Conservation (phyloP, 192 early-diverging fungal species). For the Gonapodya prolifera region DNA sequence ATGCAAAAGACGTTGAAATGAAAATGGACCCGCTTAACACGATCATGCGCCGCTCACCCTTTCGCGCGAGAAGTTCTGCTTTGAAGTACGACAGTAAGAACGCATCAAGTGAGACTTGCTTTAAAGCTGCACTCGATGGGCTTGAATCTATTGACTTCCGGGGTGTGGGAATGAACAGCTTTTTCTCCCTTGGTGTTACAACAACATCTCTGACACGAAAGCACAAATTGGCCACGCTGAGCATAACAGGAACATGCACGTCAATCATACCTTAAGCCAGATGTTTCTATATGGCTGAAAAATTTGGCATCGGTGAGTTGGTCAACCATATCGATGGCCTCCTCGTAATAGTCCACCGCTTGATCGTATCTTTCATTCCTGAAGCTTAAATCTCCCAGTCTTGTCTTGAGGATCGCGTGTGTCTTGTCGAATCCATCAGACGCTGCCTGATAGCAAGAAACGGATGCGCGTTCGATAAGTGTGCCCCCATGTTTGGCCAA, state of each 20-base stretch:
- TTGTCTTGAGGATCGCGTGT: slow-evolving; percentile 18
- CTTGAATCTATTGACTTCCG: not conserved
- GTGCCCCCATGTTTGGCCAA: not conserved
- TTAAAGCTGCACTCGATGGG: slow-evolving; percentile 3
- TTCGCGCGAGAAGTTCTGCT: slow-evolving; percentile 20
- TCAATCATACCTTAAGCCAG: slow-evolving; percentile 19
- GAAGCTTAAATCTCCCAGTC: slow-evolving; percentile 34
- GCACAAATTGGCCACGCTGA: not conserved
- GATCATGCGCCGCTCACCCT: slow-evolving; percentile 16
- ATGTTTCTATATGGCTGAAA: slow-evolving; percentile 35
- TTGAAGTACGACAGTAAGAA: slow-evolving; percentile 28
- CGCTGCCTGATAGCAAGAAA: not conserved
- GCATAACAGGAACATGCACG: not conserved
- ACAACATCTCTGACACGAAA: slow-evolving; percentile 14
- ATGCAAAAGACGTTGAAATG: not conserved
- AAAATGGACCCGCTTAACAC: not conserved
- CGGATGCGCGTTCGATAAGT: not conserved
- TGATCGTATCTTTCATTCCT: slow-evolving; percentile 20
- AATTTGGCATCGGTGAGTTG: slow-evolving; percentile 36
- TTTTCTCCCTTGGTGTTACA: slow-evolving; percentile 37
- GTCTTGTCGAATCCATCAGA: slow-evolving; percentile 8
- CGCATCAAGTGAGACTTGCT: slow-evolving; percentile 17
- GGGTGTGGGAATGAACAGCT: slow-evolving; percentile 1
- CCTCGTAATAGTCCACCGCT: slow-evolving; percentile 32
- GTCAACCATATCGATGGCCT: slow-evolving; percentile 30